Base-by-base conservation (phyloP, 495 filamentous ascomycete species). In the Neurospora hispaniola region DNA sequence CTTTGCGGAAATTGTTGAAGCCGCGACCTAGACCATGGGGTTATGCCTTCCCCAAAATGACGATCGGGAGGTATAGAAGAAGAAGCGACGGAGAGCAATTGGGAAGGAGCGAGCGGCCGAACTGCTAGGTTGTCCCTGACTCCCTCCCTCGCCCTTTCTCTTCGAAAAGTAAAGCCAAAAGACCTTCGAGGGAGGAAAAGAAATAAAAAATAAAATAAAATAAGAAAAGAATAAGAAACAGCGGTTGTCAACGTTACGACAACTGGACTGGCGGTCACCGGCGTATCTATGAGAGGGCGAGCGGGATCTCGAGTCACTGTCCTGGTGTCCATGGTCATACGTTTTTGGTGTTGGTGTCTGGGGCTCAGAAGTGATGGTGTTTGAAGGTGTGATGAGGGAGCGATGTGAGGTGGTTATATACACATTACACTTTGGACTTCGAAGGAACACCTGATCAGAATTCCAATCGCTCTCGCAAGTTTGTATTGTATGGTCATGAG, bases 281-380 rank as follows among this genome's bases (percentile, higher is more conserved):
- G 46, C 46, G 12, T 23, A 75, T 78, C 79, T 80, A 83, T 78
- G 82, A 82, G 80, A 83, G 83, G 85, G 82, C 84, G 82, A 81
- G 85, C 83, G 83, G 84, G 83, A 83, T 82, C 80, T 82, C 84
- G 80, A 81, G 76, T 80, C 78, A 72, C 83, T 7, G 5, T 11
- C 20, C 11, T 59, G 48, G 20, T 59, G 48, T 11, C 46, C 23
- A 54, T 54, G 46, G 20, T 27, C 20, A 20, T 27, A 20, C 20
- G 48, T 7, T 20, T 48, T 43, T 5, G n/a, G 43, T 46, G 8
- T 18, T 59, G 48, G 6, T 59, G 46, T 12, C 48, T 27, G 20
- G 20, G 27, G 48, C 27, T 20, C 11, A 20, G 48, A 54, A 27
- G 20, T 3, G 27, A 31, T 27, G 20, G 20, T 59, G 20, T 59